Percentiles rank a stretch among this genome's conserved stretches.
Evolutionary conservation across 345 rosid species (phyloP).

Genomic region (Excoecaria agallocha): DNA sequence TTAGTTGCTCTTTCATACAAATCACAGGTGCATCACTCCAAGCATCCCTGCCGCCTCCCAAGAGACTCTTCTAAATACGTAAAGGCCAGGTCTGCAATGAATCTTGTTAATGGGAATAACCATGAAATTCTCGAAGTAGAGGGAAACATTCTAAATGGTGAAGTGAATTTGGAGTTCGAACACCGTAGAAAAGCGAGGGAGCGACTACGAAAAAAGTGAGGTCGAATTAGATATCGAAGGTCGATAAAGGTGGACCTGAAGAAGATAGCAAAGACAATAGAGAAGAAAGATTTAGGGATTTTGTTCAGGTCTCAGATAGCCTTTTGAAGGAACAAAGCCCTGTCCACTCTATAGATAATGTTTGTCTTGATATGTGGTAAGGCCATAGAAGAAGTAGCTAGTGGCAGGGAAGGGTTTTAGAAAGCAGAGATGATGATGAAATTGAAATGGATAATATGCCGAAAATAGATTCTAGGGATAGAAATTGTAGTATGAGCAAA

Average conservation of each 20-base stretch:
- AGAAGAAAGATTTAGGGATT: slow-evolving; percentile 28
- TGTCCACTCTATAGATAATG: slow-evolving; percentile 25
- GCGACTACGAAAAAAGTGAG: slow-evolving; percentile 27
- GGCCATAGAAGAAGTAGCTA: slow-evolving; percentile 24
- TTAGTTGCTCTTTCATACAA: slow-evolving; percentile 36
- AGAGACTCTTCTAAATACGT: slow-evolving; percentile 42
- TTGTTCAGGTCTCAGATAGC: slow-evolving; percentile 25
- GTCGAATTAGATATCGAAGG: slow-evolving; percentile 34
- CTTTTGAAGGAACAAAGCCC: slow-evolving; percentile 29
- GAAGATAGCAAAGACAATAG: slow-evolving; percentile 19
- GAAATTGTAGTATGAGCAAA: slow-evolving; percentile 19
- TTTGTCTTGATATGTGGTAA: slow-evolving; percentile 37
- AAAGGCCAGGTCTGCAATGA: slow-evolving; percentile 57
- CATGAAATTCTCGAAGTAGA: slow-evolving; percentile 32
- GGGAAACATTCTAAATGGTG: slow-evolving; percentile 26
- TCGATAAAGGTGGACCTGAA: slow-evolving; percentile 17
- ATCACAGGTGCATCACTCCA: slow-evolving; percentile 43
- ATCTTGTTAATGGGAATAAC: slow-evolving; percentile 53
- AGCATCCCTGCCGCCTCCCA: slow-evolving; percentile 41
- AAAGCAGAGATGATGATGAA: slow-evolving; percentile 31
- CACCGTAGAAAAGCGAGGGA: slow-evolving; percentile 35
- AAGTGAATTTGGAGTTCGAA: slow-evolving; percentile 27
- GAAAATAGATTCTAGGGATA: slow-evolving; percentile 29
- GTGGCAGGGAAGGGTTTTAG: slow-evolving; percentile 34
- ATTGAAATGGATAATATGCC: slow-evolving; percentile 31